Base-by-base conservation (phyloP, 495 filamentous ascomycete genomes). In the Evernia prunastri region DNA sequence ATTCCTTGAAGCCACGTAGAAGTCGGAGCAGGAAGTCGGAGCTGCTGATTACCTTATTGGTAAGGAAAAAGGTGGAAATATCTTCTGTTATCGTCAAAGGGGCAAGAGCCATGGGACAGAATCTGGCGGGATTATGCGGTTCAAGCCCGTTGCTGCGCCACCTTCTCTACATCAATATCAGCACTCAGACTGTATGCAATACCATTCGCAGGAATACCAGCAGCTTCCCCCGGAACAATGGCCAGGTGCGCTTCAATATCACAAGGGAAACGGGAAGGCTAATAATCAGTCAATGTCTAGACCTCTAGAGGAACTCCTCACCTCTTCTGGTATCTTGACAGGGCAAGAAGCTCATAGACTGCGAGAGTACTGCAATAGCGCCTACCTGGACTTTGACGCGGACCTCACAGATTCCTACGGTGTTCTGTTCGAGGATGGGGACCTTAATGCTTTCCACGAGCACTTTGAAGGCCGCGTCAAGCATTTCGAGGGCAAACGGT, bases 321-420 rank as follows among this genome's bases (percentile, higher is more conserved):
- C 27, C 3, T 54, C 51, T 54, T 33, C 27, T 5, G 51, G 20
- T 10, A 54, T 33, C 1, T 29, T 54, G 15, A 18, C 29, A 0
- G 51, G 51, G 1, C 27, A 54, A 4, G 51, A 54, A 54, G 51
- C 15, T 15, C 3, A 3, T 6, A 54, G 3, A 20, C 1, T 33
- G 51, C 29, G 51, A 15, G 3, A 18, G 2, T 54, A 54, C 17
- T 31, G 27, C 51, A 33, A 13, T 7, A 54, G 0, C 15, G 51
- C 17, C 51, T 54, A n/a, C 7, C 18, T 54, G 17, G 17, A 54
- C 51, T 29, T 17, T 33, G 27, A 54, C 13, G 20, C 7, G 18
- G 25, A 53, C 10, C 49, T 53, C 49, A 53, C 29, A 18, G 49
- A 53, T 53, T 13, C 49, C 25, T 53, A 53, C 25, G 49, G 49